These are phyloP conservation scores for Alloteropsis angusta DNA, from an alignment of 202 grass and related monocot genomes.

Conservation along the genomic window DNA sequence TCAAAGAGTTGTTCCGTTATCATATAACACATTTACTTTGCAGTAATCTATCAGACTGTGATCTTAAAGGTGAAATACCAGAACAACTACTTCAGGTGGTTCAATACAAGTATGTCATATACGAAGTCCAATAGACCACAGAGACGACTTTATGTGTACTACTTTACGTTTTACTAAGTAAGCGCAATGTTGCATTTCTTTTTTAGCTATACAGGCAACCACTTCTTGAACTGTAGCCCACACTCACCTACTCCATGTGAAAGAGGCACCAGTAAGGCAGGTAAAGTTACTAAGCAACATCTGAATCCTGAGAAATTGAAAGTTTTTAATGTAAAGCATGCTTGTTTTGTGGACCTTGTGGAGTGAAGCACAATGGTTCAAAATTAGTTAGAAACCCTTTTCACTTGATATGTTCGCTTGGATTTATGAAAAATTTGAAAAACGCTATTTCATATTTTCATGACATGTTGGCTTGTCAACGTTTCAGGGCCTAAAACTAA, in stretches of 20 bases:
- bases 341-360: not conserved
- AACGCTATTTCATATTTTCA: not conserved
- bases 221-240: conserved; percentile 56
- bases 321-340: too few relatives aligned
- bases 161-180: not conserved
- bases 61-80: conserved; percentile 47
- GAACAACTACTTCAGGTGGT: conserved; percentile 34
- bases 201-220: conserved; percentile 54
- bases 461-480: not conserved
- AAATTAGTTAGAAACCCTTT: not conserved
- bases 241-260: conserved; percentile 32
- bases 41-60: conserved; percentile 46
- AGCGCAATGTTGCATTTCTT: conserved; percentile 1
- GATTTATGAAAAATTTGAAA: not conserved
- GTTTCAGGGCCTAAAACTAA: not conserved
- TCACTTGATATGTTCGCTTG: not conserved
- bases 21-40: conserved; percentile 15
- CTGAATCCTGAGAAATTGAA: not conserved
- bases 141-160: not conserved
- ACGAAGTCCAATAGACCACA: not conserved
- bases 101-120: conserved; percentile 52
- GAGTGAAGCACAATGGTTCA: not conserved
- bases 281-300: conserved; percentile 21
- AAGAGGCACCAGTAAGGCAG: not conserved
- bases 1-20: not conserved